Percentiles rank a stretch among this genome's conserved stretches.
phyloP scores from a whole-genome alignment of 768 basidiomycete species.

The Pholiota microspora region DNA sequence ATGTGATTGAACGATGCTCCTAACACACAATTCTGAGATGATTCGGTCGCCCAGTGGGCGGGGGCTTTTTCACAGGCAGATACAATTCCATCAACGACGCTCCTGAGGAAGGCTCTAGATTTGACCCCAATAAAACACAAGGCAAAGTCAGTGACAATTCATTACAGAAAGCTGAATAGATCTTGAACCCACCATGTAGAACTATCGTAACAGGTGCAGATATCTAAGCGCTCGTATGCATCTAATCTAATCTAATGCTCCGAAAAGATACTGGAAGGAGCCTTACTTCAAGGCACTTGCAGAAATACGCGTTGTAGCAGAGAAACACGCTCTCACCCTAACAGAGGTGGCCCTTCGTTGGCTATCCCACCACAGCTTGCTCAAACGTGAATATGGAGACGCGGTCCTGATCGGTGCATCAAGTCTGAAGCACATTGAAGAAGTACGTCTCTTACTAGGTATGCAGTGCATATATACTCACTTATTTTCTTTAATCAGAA shows the following conservation, averaged over 20 bases:
- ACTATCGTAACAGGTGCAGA: slow-evolving; percentile 37
- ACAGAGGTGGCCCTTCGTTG: slow-evolving; percentile 61
- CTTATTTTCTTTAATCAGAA: slow-evolving; percentile 29
- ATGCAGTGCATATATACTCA: not conserved
- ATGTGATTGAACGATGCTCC: slow-evolving; percentile 12
- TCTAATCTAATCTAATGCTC: not conserved
- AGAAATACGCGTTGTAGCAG: slow-evolving; percentile 40
- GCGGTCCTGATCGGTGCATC: slow-evolving; percentile 64
- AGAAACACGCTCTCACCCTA: slow-evolving; percentile 43
- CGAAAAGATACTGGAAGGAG: slow-evolving; percentile 51
- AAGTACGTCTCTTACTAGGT: slow-evolving; percentile 25
- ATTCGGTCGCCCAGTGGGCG: slow-evolving; percentile 42
- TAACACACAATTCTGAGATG: not conserved
- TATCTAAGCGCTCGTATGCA: slow-evolving; percentile 13
- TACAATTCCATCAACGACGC: slow-evolving; percentile 37
- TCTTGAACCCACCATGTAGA: slow-evolving; percentile 38
- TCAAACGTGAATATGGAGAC: slow-evolving; percentile 48
- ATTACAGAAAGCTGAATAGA: slow-evolving; percentile 17
- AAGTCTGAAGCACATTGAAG: slow-evolving; percentile 53
- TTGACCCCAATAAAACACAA: slow-evolving; percentile 44
- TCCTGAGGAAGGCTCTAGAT: slow-evolving; percentile 53
- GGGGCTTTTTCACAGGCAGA: slow-evolving; percentile 59
- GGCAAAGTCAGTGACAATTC: slow-evolving; percentile 36
- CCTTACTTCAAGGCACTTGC: slow-evolving; percentile 49
- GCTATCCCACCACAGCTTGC: slow-evolving; percentile 54